phyloP scores from a whole-genome alignment of 2,329 filamentous ascomycete genomes.

The Atkinsonella texensis region DNA sequence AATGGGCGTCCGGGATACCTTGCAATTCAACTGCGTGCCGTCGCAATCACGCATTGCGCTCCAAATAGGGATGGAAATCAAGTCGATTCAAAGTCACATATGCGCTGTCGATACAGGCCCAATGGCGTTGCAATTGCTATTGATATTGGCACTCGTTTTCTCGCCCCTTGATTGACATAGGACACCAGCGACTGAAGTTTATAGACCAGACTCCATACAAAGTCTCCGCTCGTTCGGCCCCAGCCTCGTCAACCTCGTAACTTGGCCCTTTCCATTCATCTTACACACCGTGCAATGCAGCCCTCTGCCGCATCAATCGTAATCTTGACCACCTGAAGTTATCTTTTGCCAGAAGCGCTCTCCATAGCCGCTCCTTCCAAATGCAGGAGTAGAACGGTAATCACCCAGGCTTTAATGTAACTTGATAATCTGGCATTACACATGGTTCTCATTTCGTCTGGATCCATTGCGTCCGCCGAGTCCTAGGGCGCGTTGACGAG shows the following conservation, averaged over 20 bases:
- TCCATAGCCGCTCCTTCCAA: conserved; percentile 16
- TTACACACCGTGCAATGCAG: conserved; percentile 24
- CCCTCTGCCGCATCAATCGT: conserved; percentile 20
- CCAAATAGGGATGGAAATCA: conserved; percentile 23
- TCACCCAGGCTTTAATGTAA: conserved; percentile 21
- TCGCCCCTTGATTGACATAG: too few species aligned
- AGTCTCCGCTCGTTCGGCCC: too few species aligned
- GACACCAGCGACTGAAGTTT: too few species aligned
- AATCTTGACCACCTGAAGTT: conserved; percentile 25
- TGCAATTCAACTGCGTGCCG: conserved; percentile 34
- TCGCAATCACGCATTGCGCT: conserved; percentile 16
- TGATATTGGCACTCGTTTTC: too few species aligned
- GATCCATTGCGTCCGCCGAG: conserved; percentile 31
- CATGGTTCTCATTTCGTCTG: conserved; percentile 26
- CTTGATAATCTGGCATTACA: conserved; percentile 21
- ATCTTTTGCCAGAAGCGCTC: conserved; percentile 13
- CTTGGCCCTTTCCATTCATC: conserved; percentile 14
- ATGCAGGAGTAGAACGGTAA: conserved; percentile 28
- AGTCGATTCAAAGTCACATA: conserved; percentile 23
- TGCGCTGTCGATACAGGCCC: not conserved
- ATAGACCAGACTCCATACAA: too few species aligned
- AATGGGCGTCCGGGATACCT: conserved; percentile 44
- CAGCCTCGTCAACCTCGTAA: conserved; percentile 13
- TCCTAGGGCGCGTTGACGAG: conserved; percentile 35
- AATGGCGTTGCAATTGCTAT: too few species aligned